Evolutionary conservation across 2,329 filamentous ascomycete genomes (phyloP).

Genomic region (Penicillium frequentans): DNA sequence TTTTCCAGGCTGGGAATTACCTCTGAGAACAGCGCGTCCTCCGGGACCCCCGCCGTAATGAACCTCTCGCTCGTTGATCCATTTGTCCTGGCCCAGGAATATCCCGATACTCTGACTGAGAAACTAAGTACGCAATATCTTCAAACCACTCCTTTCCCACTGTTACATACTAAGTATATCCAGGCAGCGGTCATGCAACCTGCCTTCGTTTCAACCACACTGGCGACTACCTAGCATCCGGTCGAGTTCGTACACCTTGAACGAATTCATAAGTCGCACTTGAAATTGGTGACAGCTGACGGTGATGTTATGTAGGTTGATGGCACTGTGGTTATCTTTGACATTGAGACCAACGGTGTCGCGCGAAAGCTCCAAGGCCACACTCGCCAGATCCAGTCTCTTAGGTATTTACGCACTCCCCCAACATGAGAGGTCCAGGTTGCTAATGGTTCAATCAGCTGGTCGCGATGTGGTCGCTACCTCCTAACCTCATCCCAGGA

Average conservation of each 20-base stretch:
- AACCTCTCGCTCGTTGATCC: slow-evolving; percentile 72
- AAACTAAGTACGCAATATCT: slow-evolving; percentile 64
- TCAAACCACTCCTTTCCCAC: too few relatives aligned
- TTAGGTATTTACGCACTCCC: slow-evolving; percentile 54
- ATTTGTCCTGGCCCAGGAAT: slow-evolving; percentile 74
- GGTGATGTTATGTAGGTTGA: slow-evolving; percentile 57
- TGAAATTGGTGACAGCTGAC: slow-evolving; percentile 1
- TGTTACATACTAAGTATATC: slow-evolving; percentile 13
- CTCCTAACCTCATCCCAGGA: slow-evolving; percentile 91
- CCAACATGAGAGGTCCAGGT: neutral
- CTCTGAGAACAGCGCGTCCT: neutral
- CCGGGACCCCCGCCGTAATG: slow-evolving; percentile 47
- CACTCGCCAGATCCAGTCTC: slow-evolving; percentile 86
- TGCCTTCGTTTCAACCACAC: slow-evolving; percentile 85
- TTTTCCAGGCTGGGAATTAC: neutral
- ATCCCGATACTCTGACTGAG: slow-evolving; percentile 84
- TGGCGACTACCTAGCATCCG: slow-evolving; percentile 92
- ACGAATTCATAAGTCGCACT: neutral
- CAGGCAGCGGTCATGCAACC: slow-evolving; percentile 63
- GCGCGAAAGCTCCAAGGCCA: slow-evolving; percentile 92
- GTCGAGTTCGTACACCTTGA: slow-evolving; percentile 60
- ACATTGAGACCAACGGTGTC: slow-evolving; percentile 95
- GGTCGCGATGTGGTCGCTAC: slow-evolving; percentile 89
- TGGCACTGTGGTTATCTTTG: slow-evolving; percentile 93
- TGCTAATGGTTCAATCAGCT: slow-evolving; percentile 51